Conservation (phyloP, 352 stramenopile species). For the Phytophthora quininea region DNA sequence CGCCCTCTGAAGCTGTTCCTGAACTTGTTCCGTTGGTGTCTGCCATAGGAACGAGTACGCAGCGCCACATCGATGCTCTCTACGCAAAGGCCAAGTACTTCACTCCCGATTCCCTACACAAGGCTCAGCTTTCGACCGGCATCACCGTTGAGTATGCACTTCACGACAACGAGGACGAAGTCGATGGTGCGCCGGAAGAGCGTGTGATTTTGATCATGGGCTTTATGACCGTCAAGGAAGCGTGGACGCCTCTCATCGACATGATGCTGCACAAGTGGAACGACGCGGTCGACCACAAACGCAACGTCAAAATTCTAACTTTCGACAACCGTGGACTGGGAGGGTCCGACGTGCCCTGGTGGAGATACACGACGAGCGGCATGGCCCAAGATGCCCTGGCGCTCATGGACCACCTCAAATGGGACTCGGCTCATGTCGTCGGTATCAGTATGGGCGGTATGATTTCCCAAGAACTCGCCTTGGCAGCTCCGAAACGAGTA, state of each 20-base stretch:
- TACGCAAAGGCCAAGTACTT: slow-evolving; percentile 39
- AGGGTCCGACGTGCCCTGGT: slow-evolving; percentile 41
- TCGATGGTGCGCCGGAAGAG: slow-evolving; percentile 14
- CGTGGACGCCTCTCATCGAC: slow-evolving; percentile 51
- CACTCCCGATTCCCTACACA: slow-evolving; percentile 15
- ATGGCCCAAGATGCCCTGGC: slow-evolving; percentile 58
- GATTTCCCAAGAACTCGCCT: slow-evolving; percentile 60
- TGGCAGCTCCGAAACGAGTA: slow-evolving; percentile 40
- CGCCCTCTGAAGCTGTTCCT: slow-evolving; percentile 2
- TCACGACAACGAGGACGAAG: slow-evolving; percentile 33
- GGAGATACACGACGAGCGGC: slow-evolving; percentile 50
- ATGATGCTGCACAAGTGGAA: slow-evolving; percentile 48
- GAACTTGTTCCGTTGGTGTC: slow-evolving; percentile 27
- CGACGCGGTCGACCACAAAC: slow-evolving; percentile 14
- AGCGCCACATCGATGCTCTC: slow-evolving; percentile 48
- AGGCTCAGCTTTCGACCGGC: slow-evolving; percentile 36
- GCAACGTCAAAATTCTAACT: slow-evolving; percentile 46
- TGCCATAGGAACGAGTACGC: slow-evolving; percentile 34
- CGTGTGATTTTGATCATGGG: slow-evolving; percentile 62
- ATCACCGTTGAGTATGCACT: slow-evolving; percentile 55
- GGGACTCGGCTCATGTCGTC: slow-evolving; percentile 43
- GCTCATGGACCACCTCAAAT: slow-evolving; percentile 55
- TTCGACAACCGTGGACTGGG: slow-evolving; percentile 68
- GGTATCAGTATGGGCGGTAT: slow-evolving; percentile 60
- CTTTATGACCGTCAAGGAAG: slow-evolving; percentile 50